Evolutionary conservation across 2,329 filamentous ascomycete genomes (phyloP).

Genomic region (Penicillium sp.): DNA sequence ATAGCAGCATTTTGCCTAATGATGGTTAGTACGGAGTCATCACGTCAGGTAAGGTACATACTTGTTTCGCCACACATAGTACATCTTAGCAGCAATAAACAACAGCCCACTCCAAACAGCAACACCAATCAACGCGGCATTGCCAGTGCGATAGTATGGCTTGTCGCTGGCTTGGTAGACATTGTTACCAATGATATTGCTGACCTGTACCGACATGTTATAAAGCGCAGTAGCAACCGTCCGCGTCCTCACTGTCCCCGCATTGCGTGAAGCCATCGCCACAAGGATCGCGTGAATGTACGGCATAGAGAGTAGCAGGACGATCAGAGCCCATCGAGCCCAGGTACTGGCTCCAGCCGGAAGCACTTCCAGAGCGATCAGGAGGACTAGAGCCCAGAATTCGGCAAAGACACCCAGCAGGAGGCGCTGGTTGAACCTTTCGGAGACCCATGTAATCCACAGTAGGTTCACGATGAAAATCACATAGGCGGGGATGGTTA

Average conservation of each 20-base stretch:
- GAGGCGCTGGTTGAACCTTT: constrained; percentile 56
- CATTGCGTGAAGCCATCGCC: constrained; percentile 46
- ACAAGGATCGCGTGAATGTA: constrained; percentile 60
- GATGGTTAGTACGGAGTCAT: neutral
- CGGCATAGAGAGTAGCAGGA: constrained; percentile 56
- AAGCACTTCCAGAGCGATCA: constrained; percentile 53
- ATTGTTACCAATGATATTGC: constrained; percentile 42
- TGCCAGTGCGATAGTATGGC: constrained; percentile 59
- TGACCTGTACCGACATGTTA: constrained; percentile 48
- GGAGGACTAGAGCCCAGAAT: constrained; percentile 54
- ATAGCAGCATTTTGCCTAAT: constrained; percentile 32
- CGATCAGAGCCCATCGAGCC: constrained; percentile 53
- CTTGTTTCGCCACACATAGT: constrained; percentile 44
- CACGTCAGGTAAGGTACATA: constrained; percentile 16
- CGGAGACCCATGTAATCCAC: constrained; percentile 54
- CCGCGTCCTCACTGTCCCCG: constrained; percentile 43
- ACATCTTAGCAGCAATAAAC: constrained; percentile 48
- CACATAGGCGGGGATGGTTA: constrained; percentile 60
- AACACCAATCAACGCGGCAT: constrained; percentile 58
- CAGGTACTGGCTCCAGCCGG: constrained; percentile 52
- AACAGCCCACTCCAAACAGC: constrained; percentile 50
- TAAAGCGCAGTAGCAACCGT: constrained; percentile 48
- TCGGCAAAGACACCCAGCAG: constrained; percentile 56
- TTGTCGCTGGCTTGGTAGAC: constrained; percentile 56
- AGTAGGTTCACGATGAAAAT: constrained; percentile 61